Conservation (phyloP, 768 basidiomycete species). For the Lactifluus echinatus region DNA sequence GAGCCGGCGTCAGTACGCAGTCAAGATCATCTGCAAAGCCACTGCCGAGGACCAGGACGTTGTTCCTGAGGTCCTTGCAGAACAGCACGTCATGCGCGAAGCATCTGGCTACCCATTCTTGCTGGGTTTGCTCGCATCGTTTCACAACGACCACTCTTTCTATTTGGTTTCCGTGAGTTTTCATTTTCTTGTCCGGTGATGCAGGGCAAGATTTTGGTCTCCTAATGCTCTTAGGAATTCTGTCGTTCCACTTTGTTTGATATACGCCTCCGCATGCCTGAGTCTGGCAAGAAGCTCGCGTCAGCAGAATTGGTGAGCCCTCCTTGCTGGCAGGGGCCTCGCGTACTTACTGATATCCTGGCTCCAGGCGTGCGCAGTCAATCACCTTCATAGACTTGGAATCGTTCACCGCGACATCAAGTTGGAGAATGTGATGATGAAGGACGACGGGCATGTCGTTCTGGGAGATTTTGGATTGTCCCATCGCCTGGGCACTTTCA, state of each 20-base stretch:
- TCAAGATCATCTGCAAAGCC: constrained; percentile 23
- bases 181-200: background rate
- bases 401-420: constrained; percentile 97
- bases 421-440: constrained; percentile 87
- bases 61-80: constrained; percentile 4
- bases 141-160: constrained; percentile 20
- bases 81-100: constrained; percentile 4
- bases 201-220: background rate
- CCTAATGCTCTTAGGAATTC: constrained; percentile 21
- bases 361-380: constrained; percentile 46
- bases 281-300: constrained; percentile 25
- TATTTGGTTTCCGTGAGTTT: constrained; percentile 23
- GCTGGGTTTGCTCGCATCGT: constrained; percentile 23
- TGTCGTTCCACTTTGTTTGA: constrained; percentile 16
- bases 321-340: background rate
- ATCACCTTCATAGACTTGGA: constrained; percentile 82
- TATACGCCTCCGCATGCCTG: background rate
- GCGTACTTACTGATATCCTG: background rate
- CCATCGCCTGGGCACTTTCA: constrained; percentile 1
- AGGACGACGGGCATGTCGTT: constrained; percentile 83
- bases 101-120: constrained; percentile 17
- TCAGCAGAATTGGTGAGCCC: constrained; percentile 30
- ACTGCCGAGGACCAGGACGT: background rate
- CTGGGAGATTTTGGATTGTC: constrained; percentile 76
- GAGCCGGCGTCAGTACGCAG: constrained; percentile 11